Evolutionary conservation across 495 filamentous ascomycete species (phyloP).

Genomic region (Penicillium flavigenum): DNA sequence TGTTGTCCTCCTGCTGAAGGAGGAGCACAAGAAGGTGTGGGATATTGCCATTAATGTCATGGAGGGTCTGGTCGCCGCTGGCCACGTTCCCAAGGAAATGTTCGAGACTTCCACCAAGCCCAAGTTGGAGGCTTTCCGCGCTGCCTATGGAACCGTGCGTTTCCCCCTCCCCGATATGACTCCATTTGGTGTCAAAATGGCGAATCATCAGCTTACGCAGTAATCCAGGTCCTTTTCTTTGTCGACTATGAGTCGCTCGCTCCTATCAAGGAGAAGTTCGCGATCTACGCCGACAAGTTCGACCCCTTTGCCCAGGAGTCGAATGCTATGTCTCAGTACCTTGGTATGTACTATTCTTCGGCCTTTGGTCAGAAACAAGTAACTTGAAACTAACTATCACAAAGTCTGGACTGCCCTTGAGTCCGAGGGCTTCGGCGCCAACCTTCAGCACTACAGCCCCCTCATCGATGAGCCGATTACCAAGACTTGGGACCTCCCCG

Average conservation of each 20-base stretch:
- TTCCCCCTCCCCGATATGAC: neutral
- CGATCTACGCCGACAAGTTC: constrained; percentile 49
- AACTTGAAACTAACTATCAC: constrained; percentile 9
- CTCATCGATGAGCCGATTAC: constrained; percentile 45
- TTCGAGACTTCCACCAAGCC: constrained; percentile 45
- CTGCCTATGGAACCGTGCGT: constrained; percentile 51
- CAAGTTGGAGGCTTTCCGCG: constrained; percentile 43
- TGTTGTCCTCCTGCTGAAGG: constrained; percentile 46
- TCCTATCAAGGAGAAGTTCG: constrained; percentile 44
- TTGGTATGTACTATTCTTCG: constrained; percentile 28
- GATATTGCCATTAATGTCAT: constrained; percentile 45
- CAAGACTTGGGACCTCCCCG: constrained; percentile 45
- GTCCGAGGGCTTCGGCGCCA: constrained; percentile 51
- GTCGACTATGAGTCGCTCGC: constrained; percentile 44
- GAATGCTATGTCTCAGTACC: constrained; percentile 54
- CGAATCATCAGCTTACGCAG: neutral
- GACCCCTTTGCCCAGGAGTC: constrained; percentile 50
- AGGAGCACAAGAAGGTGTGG: constrained; percentile 56
- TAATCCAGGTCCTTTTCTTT: constrained; percentile 47
- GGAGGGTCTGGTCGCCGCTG: constrained; percentile 42
- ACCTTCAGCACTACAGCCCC: constrained; percentile 58
- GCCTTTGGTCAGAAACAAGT: neutral
- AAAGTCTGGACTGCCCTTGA: constrained; percentile 53
- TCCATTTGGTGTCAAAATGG: neutral
- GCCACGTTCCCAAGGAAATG: constrained; percentile 37